Base-by-base conservation (phyloP, 176 grass and related monocot genomes). In the Musa itinerans region DNA sequence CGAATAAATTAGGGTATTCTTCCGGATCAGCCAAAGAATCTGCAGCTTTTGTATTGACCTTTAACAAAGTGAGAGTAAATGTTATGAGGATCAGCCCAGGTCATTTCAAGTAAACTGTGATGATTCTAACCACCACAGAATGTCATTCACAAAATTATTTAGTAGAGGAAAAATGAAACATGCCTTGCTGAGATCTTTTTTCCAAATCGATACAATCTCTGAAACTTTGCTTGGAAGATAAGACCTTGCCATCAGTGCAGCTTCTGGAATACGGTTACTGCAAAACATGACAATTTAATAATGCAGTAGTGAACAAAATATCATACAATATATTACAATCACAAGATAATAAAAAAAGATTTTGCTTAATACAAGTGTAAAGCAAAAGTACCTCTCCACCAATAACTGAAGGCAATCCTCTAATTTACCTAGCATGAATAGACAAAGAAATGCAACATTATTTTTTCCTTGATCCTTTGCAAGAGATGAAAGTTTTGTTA, bases 141-240 rank as follows among this genome's bases (percentile, higher is more conserved):
- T 34, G 54, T 43, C 17, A 65, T 62, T 76, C 53, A 50, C n/a
- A 64, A 56, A 81, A 21, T 65, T 43, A 43, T 43, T 50, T 48
- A 49, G 8, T n/a, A 74, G 43, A 85, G 65, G 59, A 62, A 59
- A 79, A 83, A 71, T 23, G 25, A 62, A 53, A 68, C 77, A 78
- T 89, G 93, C 95, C 82, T 93, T 98, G 70, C 69, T 87, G 22
- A 98, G 86, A 79, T 98, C 95, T 66, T 89, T 93, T 87, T 87
- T 93, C 95, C 95, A 98, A 69, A 81, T 68, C 76, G 78, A 84
- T 66, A 93, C 80, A 71, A 94, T 98, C 76, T 98, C 88, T 53
- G 95, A 82, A 66, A 98, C 95, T 83, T 93, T 98, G 84, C 95
- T 93, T 63, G 95, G 95, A 77, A 98, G 82, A 81, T 98, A 98